Percentiles rank a stretch among this genome's conserved stretches.
Evolutionary conservation across 73 alveolate genomes (phyloP).

Genomic region (Tetrahymena elliotti): DNA sequence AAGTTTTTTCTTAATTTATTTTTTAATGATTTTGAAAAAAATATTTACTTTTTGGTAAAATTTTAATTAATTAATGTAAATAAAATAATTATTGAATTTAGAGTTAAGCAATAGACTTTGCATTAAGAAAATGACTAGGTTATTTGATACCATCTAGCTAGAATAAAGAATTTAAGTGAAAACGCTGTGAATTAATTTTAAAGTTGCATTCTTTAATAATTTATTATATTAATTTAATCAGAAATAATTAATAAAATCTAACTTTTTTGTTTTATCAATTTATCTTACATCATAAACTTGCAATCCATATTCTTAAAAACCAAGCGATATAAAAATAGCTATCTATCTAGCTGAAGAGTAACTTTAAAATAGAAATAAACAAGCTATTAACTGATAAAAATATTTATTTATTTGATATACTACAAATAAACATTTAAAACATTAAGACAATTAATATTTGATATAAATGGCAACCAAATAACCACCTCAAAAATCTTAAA

Average conservation of each 20-base stretch:
- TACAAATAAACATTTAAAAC: background rate
- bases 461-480: background rate
- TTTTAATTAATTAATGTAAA: too few species aligned
- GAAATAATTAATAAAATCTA: background rate
- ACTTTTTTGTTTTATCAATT: background rate
- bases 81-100: too few species aligned
- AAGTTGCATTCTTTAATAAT: background rate
- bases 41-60: too few species aligned
- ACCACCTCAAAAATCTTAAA: background rate
- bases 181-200: too few species aligned
- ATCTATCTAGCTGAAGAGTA: too few species aligned
- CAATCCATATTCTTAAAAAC: too few species aligned
- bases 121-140: background rate
- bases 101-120: background rate
- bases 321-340: background rate
- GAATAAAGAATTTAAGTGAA: background rate
- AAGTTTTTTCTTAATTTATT: too few species aligned
- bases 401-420: background rate
- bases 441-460: background rate
- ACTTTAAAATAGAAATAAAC: background rate
- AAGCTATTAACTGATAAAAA: too few species aligned
- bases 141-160: background rate
- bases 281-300: too few species aligned
- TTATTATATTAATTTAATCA: background rate
- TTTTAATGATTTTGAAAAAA: too few species aligned